Percentiles rank a stretch among this genome's conserved stretches.
Evolutionary conservation across 345 rosid species (phyloP).

Genomic region (Gossypium turneri): DNA sequence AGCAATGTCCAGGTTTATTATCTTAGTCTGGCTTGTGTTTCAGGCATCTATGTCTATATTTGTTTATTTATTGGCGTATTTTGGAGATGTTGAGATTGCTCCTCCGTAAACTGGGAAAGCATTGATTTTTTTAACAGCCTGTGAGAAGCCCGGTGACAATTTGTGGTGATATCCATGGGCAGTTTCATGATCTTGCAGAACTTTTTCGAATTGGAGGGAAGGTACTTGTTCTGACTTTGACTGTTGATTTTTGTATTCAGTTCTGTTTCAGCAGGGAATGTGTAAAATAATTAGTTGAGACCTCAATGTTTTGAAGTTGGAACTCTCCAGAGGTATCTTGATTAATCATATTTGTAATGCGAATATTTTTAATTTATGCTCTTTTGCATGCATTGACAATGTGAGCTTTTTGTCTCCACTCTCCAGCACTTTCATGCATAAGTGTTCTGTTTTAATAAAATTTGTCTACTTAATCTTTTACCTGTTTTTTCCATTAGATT

Average conservation of each 20-base stretch:
- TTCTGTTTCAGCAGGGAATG: constrained; percentile 27
- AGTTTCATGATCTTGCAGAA: constrained; percentile 99
- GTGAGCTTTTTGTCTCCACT: neutral
- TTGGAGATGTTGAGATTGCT: neutral
- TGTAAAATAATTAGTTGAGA: constrained; percentile 24
- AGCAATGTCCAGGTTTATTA: constrained; percentile 91
- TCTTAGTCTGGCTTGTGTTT: constrained; percentile 9
- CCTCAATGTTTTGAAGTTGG: constrained; percentile 2
- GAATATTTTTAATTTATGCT: neutral
- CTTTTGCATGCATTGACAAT: neutral
- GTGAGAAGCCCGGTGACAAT: constrained; percentile 97
- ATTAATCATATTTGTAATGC: neutral
- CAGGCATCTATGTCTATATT: neutral
- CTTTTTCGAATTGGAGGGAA: constrained; percentile 96
- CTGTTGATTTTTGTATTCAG: constrained; percentile 7
- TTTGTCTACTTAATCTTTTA: neutral
- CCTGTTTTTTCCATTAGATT: neutral
- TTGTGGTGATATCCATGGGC: constrained; percentile 98
- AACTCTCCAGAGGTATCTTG: neutral
- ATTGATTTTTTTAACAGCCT: constrained; percentile 49
- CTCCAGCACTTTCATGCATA: neutral
- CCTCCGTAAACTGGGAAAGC: constrained; percentile 6
- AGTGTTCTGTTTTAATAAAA: constrained; percentile 4
- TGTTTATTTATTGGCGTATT: neutral
- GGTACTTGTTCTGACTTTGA: constrained; percentile 42